Base-by-base conservation (phyloP, 805 yeast genomes). In the Brettanomyces bruxellensis region DNA sequence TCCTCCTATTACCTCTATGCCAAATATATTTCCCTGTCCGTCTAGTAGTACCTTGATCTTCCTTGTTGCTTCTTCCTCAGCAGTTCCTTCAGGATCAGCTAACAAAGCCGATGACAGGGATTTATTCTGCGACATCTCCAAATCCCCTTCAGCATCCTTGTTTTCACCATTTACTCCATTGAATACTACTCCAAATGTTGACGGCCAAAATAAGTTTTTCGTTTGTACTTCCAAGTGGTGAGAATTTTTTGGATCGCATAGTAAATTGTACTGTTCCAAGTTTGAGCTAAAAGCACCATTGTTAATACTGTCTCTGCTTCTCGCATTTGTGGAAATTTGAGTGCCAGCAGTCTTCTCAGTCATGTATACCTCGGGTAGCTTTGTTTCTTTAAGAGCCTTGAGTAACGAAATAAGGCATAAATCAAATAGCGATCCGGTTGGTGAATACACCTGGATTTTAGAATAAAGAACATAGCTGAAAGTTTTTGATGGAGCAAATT, bases 381-480 rank as follows among this genome's bases (percentile, higher is more conserved):
- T 67, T 3, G 81, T 74, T 45, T 73, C 69, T 45, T 71, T 59
- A 46, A 90, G 65, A 0, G 95, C 93, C 32, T 72, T 66, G 4
- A 84, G 57, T 24, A 87, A 62, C 3, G 90, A 76, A 22, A 74
- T 76, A 79, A 89, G 83, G 41, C 86, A 82, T 9, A 83, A 64
- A 56, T 89, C 96, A 55, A 80, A 81, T 25, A 84, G 66, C 2
- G 96, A 95, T 0, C 95, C 95, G 1, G 86, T 72, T 48, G 93
- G 75, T 43, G 91, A 81, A 54, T 86, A 81, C 0, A 89, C 88
- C 53, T 83, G 81, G 38, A 88, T 70, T 54, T 79, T 79, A 3
- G 91, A 90, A 57, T 79, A 79, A 32, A 90, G 62, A 3, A 83
- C 86, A 60, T 73, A 71, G 42, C 74, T 66, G 68, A 76, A 79